Evolutionary conservation across 257 asterid genomes (phyloP).

Genomic region (Ophiorrhiza pumila): DNA sequence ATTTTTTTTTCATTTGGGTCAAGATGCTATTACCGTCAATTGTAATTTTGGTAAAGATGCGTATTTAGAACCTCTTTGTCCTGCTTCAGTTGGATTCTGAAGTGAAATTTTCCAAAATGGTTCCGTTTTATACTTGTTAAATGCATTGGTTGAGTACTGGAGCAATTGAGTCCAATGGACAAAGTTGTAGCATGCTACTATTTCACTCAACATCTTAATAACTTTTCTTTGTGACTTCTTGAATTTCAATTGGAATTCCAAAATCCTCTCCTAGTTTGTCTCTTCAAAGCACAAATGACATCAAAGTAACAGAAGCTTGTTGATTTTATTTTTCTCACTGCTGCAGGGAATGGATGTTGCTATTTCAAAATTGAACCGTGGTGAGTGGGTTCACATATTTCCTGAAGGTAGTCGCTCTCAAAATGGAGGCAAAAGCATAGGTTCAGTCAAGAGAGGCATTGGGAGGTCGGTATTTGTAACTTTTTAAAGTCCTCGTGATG

Average conservation of each 20-base stretch:
- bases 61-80: not conserved
- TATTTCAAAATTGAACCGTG: conserved; percentile 78
- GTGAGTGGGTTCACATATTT: conserved; percentile 94
- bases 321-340: conserved; percentile 6
- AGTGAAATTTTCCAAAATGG: not conserved
- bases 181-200: not conserved
- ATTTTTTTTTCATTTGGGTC: not conserved
- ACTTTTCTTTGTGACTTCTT: not conserved
- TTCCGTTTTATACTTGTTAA: no score
- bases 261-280: not conserved
- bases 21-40: not conserved
- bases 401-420: conserved; percentile 97
- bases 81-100: not conserved
- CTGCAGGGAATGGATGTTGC: conserved; percentile 92
- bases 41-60: not conserved
- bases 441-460: conserved; percentile 72
- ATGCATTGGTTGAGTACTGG: not conserved
- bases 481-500: not conserved
- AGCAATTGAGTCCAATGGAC: not conserved
- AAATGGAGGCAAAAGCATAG: conserved; percentile 85
- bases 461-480: conserved; percentile 48
- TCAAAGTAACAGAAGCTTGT: not conserved
- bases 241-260: not conserved
- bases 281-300: not conserved
- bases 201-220: not conserved